phyloP scores from a whole-genome alignment of 768 basidiomycete genomes.

The Calvatia gigantea region DNA sequence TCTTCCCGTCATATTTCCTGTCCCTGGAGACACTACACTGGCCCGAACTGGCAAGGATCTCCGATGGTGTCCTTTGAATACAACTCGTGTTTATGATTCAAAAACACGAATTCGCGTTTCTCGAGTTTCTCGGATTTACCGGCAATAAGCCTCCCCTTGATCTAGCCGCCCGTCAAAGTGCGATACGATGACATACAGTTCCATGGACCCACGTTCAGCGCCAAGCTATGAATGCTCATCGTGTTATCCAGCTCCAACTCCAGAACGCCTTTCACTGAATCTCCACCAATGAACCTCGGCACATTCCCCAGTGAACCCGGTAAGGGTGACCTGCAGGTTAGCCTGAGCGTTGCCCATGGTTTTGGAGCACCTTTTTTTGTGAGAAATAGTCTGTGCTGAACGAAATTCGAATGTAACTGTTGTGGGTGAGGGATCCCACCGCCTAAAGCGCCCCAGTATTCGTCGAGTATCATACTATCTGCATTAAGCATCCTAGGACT shows the following conservation, averaged over 20 bases:
- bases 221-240: conserved; percentile 15
- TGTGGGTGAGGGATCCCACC: too few relatives aligned
- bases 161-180: too few relatives aligned
- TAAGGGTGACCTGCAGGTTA: conserved; percentile 15
- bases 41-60: conserved; percentile 19
- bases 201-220: conserved; percentile 13
- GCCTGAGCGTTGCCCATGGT: conserved; percentile 17
- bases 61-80: conserved; percentile 29
- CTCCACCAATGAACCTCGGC: conserved; percentile 20
- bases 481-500: too few relatives aligned
- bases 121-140: too few relatives aligned
- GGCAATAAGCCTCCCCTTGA: too few relatives aligned
- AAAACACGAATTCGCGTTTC: conserved; percentile 4
- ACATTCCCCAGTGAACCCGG: conserved; percentile 1
- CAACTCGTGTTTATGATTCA: conserved; percentile 15
- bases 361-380: conserved; percentile 3
- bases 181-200: too few relatives aligned
- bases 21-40: conserved; percentile 5
- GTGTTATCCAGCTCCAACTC: conserved; percentile 16
- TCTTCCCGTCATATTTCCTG: conserved; percentile 28
- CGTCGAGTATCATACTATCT: too few relatives aligned
- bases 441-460: too few relatives aligned
- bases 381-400: neutral
- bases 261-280: conserved; percentile 15
- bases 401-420: neutral